Base-by-base conservation (phyloP, 2,329 filamentous ascomycete genomes). In the Hypomyces perniciosus region DNA sequence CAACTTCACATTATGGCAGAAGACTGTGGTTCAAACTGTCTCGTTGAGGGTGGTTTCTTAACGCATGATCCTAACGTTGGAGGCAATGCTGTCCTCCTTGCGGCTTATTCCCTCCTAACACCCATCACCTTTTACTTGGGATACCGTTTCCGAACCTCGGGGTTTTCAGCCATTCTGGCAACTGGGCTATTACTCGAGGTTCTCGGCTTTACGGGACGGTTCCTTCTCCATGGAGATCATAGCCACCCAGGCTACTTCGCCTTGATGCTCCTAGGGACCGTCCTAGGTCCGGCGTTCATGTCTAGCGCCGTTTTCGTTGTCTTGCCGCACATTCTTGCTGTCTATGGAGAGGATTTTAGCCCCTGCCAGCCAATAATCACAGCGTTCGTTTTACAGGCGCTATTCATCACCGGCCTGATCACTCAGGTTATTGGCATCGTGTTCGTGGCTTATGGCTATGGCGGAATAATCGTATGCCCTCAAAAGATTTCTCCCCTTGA, bases 221-320 rank as follows among this genome's bases (percentile, higher is more conserved):
- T 78, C 6, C 58, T 78, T 30, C 66, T 78, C 9, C 65, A 66
- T 39, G 61, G 57, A 6, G 56, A 65, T 29, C 58, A 60, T 7
- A 61, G 63, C 37, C 68, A 61, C 52, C 62, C 65, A 44, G 59
- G 61, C 3, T 68, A 63, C 51, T 76, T 77, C 54, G 61, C 68
- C 8, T 55, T 79, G 4, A 76, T 67, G 50, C 59, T 78, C 31
- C 55, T 76, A 9, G 76, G 76, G 13, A 76, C 74, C 2, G 62
- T 73, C 20, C 59, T 76, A 34, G 77, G 75, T 1, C 73, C 76
- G 12, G 72, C 70, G 2, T 63, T 76, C 37, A 68, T 78, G 54
- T 69, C 68, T 8, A 64, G 67, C 8, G 70, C 74, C 28, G 61
- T 77, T 29, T 77, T 73, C 48, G 61, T 70, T 26, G 57, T 73